Evolutionary conservation across 176 grass and related monocot genomes (phyloP), one percentile per base, ranked within the genome.

Genomic region (Themeda triandra): DNA sequence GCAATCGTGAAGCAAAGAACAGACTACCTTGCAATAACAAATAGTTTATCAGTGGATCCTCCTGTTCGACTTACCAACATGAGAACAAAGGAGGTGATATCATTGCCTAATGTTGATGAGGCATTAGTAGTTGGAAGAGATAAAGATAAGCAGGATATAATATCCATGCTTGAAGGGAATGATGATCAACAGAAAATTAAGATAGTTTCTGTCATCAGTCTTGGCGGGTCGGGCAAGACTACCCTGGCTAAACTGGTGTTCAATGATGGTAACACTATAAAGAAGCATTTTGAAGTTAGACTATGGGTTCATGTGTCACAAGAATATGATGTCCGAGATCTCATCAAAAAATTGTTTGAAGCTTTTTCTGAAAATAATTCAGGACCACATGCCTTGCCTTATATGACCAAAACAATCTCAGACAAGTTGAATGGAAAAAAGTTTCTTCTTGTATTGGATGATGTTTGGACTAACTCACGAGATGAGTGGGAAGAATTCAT

Each of bases 121-220:
- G 73, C 44, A 25, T 10, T 2, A 60, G 10, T 60, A 25, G 23
- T 60, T 13, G 56, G 56, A 77, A 89, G 87, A 12, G 82, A 85
- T 3, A 0, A n/a, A 33, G 69, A 63, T 6, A 89, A 48, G 73
- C 0, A 25, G 2, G 1, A 4, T 0, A 67, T 86, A 35, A 11
- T 90, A 60, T 69, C 29, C 31, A 18, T 86, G 4, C 5, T 73
- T 40, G 39, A 82, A 1, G 5, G 24, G 51, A 39, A 39, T 39
- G 37, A 39, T 8, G 32, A 23, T 2, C 6, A 8, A 30, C 13
- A 66, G 0, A 40, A 18, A 41, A 32, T 17, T 0, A 2, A 2
- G 18, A 32, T 25, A 49, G 5, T 87, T 23, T 74, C 51, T 18
- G 23, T 56, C 0, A 6, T 56, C 19, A 19, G 51, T 5, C 18